A percentile compares a stretch with the other conserved stretches of the same genome.
Conservation (phyloP, 169 alveolate species). For the Plasmodium coatneyi region DNA sequence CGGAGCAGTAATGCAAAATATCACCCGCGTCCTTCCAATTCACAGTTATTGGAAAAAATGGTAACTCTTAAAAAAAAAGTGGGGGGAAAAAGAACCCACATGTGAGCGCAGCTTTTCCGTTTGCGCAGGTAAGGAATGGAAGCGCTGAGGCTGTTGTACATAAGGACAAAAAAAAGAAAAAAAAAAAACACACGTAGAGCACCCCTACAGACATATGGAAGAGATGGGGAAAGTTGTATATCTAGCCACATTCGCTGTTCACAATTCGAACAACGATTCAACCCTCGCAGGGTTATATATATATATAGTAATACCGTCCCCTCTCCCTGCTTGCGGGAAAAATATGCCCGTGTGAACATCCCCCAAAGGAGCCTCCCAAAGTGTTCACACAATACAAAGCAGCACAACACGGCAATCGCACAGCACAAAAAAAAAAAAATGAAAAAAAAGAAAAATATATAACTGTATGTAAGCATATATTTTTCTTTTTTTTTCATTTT, state of each 20-base stretch:
- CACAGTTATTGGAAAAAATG: background rate
- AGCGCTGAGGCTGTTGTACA: background rate
- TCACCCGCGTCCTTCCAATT: background rate
- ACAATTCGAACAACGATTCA: background rate
- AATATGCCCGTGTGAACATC: background rate
- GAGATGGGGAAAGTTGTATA: background rate
- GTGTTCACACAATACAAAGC: background rate
- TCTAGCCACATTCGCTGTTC: background rate
- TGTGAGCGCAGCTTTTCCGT: background rate
- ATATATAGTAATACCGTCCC: background rate
- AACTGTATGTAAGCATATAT: too few species aligned
- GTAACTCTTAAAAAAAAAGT: background rate
- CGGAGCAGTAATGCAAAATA: background rate
- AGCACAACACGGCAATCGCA: background rate
- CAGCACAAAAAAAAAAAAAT: background rate
- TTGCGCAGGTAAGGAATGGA: background rate
- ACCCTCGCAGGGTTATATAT: background rate
- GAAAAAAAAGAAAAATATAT: too few species aligned
- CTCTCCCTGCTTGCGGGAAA: background rate
- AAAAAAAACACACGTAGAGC: background rate
- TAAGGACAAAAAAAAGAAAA: background rate
- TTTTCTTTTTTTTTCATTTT: background rate
- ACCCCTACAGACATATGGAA: background rate
- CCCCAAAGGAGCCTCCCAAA: background rate
- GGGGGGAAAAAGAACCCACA: background rate